These are phyloP conservation scores for Carallia brachiata DNA, from an alignment of 345 rosid genomes.

Conservation along the genomic window DNA sequence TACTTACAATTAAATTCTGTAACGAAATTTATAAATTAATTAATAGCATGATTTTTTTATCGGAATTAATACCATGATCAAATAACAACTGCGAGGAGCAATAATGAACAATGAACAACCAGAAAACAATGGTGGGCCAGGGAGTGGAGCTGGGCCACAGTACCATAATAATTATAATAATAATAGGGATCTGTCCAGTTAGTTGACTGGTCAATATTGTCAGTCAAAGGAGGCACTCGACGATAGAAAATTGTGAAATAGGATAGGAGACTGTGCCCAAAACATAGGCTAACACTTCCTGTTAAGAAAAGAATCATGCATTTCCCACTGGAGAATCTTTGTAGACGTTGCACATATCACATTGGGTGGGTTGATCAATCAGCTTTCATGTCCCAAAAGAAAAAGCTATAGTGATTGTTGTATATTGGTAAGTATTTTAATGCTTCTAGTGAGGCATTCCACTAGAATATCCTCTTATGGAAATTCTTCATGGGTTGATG, in stretches of 20 bases:
- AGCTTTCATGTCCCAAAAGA: neutral
- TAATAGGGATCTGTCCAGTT: slow-evolving; percentile 30
- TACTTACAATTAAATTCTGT: no score
- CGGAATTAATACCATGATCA: neutral
- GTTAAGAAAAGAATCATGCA: slow-evolving; percentile 52
- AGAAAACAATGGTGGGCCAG: slow-evolving; percentile 15
- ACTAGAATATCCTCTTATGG: no score
- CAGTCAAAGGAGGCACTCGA: slow-evolving; percentile 33
- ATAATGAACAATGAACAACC: neutral
- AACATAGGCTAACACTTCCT: slow-evolving; percentile 33
- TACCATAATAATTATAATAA: neutral
- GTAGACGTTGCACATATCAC: neutral
- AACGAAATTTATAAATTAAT: no score
- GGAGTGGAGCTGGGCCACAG: slow-evolving; percentile 7
- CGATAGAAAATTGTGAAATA: slow-evolving; percentile 13
- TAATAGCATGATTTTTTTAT: no score
- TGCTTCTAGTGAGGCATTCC: no score
- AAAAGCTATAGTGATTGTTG: no score
- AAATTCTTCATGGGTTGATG: no score
- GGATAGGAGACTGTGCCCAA: slow-evolving; percentile 37
- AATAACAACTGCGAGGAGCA: neutral
- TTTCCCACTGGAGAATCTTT: slow-evolving; percentile 26
- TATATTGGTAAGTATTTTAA: no score
- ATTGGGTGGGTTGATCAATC: neutral
- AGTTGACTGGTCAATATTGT: slow-evolving; percentile 47